Evolutionary conservation across 2,329 filamentous ascomycete genomes (phyloP), one percentile per base, ranked within the genome.

Genomic region (Cytospora chrysosperma): DNA sequence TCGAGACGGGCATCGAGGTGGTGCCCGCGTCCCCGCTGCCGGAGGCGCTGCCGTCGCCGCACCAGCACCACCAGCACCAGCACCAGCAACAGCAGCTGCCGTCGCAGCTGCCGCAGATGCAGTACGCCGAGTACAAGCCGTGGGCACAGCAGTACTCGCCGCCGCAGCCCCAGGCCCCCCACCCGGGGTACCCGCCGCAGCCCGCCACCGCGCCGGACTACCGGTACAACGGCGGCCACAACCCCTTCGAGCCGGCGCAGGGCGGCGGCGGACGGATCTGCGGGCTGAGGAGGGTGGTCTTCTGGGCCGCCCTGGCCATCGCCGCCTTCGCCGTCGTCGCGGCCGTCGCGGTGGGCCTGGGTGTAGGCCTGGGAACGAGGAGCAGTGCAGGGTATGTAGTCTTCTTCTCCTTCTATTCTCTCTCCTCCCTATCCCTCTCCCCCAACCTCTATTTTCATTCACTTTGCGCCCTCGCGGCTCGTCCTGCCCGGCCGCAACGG

Each of bases 341-440:
- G 28, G 74, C 69, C 8, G 62, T 75, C 7, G 74, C 73, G 3
- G 63, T 72, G 0, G 75, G 75, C 0, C 65, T 76, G 2, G 75
- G 75, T 0, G 68, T 76, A 4, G 75, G 75, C 1, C 59, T 76
- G n/a, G 71, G 70, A 17, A 54, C 60, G 56, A 28, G 24, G 59
- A 58, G 56, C 27, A n/a, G 34, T 37, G 40, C 53, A 21, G 19
- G 34, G 27, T 50, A 9, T 28, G 28, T 59, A 13, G 2, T 6
- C 24, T n/a, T 19, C 28, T 5, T 30, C 28, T 47, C 6, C 27
- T 4, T 19, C 21, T 24, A 10, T n/a, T 28, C n/a, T 15, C 8
- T n/a, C n/a, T n/a, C n/a, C n/a, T n/a, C n/a, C n/a, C n/a, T n/a
- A n/a, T n/a, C n/a, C n/a, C n/a, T n/a, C n/a, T n/a, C n/a, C n/a